Percentiles rank a stretch among this genome's conserved stretches.
Evolutionary conservation across 176 grass and related monocot genomes (phyloP).

Genomic region (Oryza rufipogon): DNA sequence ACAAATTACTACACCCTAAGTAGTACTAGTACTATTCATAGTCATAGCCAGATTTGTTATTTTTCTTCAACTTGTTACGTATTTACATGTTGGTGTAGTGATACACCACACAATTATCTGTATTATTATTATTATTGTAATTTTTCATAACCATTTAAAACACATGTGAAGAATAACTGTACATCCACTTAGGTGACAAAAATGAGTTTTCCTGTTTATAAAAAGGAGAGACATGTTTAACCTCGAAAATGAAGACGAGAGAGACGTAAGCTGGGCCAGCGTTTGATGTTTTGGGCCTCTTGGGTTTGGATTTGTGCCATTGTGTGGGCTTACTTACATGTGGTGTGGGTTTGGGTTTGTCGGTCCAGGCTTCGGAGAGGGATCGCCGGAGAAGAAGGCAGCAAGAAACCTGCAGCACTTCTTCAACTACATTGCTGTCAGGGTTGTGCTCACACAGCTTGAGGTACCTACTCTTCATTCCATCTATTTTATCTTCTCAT

Average conservation of each 20-base stretch:
- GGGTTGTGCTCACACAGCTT: constrained; percentile 78
- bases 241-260: not conserved
- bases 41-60: too few species aligned
- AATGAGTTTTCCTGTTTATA: too few species aligned
- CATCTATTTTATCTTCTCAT: not conserved
- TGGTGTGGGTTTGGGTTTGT: not conserved
- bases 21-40: too few species aligned
- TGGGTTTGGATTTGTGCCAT: not conserved
- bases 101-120: too few species aligned
- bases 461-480: constrained; percentile 50
- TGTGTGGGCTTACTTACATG: too few species aligned
- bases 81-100: too few species aligned
- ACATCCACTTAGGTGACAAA: too few species aligned
- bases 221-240: not conserved
- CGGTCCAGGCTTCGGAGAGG: constrained; percentile 68
- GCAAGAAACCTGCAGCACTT: constrained; percentile 73
- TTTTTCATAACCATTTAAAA: too few species aligned
- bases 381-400: constrained; percentile 74
- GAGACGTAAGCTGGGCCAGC: not conserved
- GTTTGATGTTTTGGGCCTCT: not conserved
- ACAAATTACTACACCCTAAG: too few species aligned
- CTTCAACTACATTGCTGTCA: constrained; percentile 86
- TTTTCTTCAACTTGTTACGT: too few species aligned
- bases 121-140: too few species aligned
- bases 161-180: too few species aligned